phyloP scores from a whole-genome alignment of 1,139 yeast genomes.

The Lodderomyces theae region DNA sequence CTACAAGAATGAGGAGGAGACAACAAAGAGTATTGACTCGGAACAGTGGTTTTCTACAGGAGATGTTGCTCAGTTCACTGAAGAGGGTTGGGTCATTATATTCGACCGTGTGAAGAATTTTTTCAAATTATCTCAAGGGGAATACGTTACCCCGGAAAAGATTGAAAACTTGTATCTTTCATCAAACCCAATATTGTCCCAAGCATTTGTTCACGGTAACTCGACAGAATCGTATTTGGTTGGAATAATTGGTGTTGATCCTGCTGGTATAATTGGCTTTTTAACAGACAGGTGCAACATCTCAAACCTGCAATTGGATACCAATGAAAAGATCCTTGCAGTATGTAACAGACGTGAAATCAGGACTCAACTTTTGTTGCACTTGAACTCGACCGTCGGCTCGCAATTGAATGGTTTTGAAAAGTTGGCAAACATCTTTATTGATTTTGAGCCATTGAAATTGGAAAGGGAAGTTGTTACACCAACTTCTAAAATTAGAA shows the following conservation, averaged over 20 bases:
- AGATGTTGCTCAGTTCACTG: conserved; percentile 60
- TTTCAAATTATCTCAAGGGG: conserved; percentile 80
- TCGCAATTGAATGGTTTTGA: conserved; percentile 33
- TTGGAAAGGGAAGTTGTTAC: conserved; percentile 39
- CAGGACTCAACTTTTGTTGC: conserved; percentile 24
- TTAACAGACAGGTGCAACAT: conserved; percentile 18
- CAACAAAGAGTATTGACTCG: conserved; percentile 22
- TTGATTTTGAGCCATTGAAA: conserved; percentile 40
- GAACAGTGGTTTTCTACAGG: conserved; percentile 74
- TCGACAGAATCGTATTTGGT: conserved; percentile 30
- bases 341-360: conserved; percentile 24
- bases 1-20: conserved; percentile 49
- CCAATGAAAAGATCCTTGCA: conserved; percentile 20
- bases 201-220: conserved; percentile 52
- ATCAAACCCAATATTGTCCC: conserved; percentile 49
- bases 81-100: conserved; percentile 51
- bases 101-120: conserved; percentile 79
- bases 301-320: conserved; percentile 10
- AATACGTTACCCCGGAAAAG: conserved; percentile 76
- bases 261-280: conserved; percentile 20
- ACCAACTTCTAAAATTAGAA: conserved; percentile 40
- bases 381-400: conserved; percentile 27
- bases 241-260: conserved; percentile 44
- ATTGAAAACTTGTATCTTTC: conserved; percentile 66
- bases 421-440: conserved; percentile 32